Base-by-base conservation (phyloP, 768 basidiomycete species). In the Podaxis rugospora region DNA sequence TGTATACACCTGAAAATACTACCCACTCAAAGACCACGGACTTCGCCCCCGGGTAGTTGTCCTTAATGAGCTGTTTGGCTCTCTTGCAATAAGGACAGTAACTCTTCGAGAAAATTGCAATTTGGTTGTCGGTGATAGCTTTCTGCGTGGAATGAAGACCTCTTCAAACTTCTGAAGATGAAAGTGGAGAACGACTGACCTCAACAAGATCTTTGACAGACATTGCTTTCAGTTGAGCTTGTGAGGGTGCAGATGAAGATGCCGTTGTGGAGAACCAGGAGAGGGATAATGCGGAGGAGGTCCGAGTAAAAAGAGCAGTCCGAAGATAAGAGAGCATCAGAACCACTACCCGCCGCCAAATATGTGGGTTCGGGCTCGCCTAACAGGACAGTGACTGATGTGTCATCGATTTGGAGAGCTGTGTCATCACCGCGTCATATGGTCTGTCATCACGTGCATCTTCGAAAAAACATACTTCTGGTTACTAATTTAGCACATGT, bases 101-200 rank as follows among this genome's bases (percentile, higher is more conserved):
- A 5, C 75, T 69, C 74, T 88, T 89, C 40, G 86, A 85, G 68
- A 88, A 88, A 50, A 87, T 79, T 47, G 76, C 74, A 47, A 87
- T 75, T 63, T 79, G 80, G 77, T 85, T 76, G 14, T 75, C 69
- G 3, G 68, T 61, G 63, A 89, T 84, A 25, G 77, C 70, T 42
- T 65, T 62, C 83, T 88, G 67, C 18, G 36, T 40, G 28, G 35
- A 18, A 28, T 16, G 23, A 62, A 44, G 11, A 55, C 53, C 32
- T 16, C n/a, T 14, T 35, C 42, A 11, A 37, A 27, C 47, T 37
- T 14, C 18, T 35, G 5, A 13, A 14, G 51, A 35, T n/a, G 40
- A 42, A 16, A 18, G 1, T 18, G 9, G 21, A 44, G 32, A 28
- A 61, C 18, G 18, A 64, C 76, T 5, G 53, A 79, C 82, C 27